Evolutionary conservation across 2,329 filamentous ascomycete genomes (phyloP).

Genomic region (Elsinoe australis): DNA sequence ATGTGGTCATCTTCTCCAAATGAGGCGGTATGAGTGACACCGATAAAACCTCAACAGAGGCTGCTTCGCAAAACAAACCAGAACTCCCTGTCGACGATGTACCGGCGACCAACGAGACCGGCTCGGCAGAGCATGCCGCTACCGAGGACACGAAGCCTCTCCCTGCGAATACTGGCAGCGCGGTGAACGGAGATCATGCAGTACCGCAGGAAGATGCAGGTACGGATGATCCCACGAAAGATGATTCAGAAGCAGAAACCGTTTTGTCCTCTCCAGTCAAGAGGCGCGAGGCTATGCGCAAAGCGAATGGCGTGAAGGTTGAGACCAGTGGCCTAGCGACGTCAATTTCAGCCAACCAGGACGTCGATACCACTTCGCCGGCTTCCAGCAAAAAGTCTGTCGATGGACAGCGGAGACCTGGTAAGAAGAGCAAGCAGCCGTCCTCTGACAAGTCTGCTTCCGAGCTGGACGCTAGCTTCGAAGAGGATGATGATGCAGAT

Average conservation of each 20-base stretch:
- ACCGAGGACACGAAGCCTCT: no score
- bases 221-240: slow-evolving; percentile 28
- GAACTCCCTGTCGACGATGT: not conserved
- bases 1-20: slow-evolving; percentile 5
- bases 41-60: slow-evolving; percentile 11
- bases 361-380: not conserved
- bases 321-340: not conserved
- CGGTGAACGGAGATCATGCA: not conserved
- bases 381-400: slow-evolving; percentile 1
- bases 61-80: not conserved
- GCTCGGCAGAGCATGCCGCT: not conserved
- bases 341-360: slow-evolving; percentile 4
- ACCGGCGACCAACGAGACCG: not conserved
- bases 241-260: slow-evolving; percentile 45
- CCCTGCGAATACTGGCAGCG: no score
- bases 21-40: slow-evolving; percentile 14
- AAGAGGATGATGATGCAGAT: slow-evolving; percentile 21
- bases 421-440: not conserved
- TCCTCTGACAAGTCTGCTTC: not conserved
- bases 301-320: slow-evolving; percentile 21
- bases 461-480: not conserved
- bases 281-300: slow-evolving; percentile 32
- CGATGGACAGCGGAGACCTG: not conserved
- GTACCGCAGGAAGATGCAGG: not conserved
- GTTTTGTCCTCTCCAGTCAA: slow-evolving; percentile 40